Conservation (phyloP, 345 rosid species). For the Adansonia digitata region DNA sequence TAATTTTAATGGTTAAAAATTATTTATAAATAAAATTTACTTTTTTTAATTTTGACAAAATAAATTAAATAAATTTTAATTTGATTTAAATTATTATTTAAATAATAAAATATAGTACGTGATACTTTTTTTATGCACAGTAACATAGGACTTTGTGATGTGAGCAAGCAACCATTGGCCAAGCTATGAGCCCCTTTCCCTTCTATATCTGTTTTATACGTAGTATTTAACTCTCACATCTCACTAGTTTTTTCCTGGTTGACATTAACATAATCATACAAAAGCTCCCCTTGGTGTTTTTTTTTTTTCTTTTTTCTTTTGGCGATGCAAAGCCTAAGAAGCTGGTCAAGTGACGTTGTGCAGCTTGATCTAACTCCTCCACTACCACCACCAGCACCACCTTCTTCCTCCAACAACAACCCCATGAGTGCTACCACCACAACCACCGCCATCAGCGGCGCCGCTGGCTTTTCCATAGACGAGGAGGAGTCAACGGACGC, state of each 20-base stretch:
- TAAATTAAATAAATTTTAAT: too few species aligned
- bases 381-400: not conserved
- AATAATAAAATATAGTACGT: not conserved
- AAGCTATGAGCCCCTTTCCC: not conserved
- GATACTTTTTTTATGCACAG: too few species aligned
- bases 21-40: too few species aligned
- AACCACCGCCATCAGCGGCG: constrained; percentile 17
- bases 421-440: constrained; percentile 32
- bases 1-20: too few species aligned
- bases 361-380: constrained; percentile 44
- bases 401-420: constrained; percentile 21
- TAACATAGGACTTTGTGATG: constrained; percentile 47
- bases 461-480: constrained; percentile 55
- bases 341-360: constrained; percentile 41
- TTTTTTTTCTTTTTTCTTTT: constrained; percentile 16
- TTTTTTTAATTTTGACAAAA: too few species aligned
- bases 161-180: constrained; percentile 39
- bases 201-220: constrained; percentile 1
- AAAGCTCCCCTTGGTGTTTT: not conserved
- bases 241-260: constrained; percentile 27
- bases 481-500: constrained; percentile 66
- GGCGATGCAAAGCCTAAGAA: constrained; percentile 71
- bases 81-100: too few species aligned
- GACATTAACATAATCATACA: constrained; percentile 21
- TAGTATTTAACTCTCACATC: constrained; percentile 17